phyloP scores from a whole-genome alignment of 2,329 filamentous ascomycete species.

The Pestalotiopsis sp. region DNA sequence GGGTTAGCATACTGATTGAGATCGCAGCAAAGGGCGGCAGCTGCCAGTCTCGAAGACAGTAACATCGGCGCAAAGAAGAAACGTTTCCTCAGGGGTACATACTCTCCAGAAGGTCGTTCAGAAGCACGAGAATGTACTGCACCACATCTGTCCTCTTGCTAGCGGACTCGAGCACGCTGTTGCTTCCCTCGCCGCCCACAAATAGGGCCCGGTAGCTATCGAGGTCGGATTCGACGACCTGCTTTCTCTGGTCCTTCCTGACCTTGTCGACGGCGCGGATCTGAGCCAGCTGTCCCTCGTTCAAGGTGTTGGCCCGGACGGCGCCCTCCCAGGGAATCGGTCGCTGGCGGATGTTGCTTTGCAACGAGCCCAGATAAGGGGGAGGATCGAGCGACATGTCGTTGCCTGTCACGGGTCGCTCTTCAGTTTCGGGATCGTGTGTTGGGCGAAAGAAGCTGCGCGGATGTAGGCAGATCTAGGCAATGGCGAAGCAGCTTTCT shows the following conservation, averaged over 20 bases:
- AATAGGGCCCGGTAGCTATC: slow-evolving; percentile 80
- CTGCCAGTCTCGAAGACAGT: too few relatives aligned
- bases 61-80: neutral
- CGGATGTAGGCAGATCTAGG: neutral
- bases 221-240: slow-evolving; percentile 78
- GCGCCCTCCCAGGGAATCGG: slow-evolving; percentile 98
- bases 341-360: slow-evolving; percentile 94
- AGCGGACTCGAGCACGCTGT: slow-evolving; percentile 78
- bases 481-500: slow-evolving; percentile 6
- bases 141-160: slow-evolving; percentile 86
- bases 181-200: slow-evolving; percentile 69
- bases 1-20: slow-evolving; percentile 9
- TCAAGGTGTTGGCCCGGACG: slow-evolving; percentile 89
- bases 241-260: slow-evolving; percentile 83
- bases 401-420: slow-evolving; percentile 8
- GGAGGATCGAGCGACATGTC: slow-evolving; percentile 89
- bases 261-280: slow-evolving; percentile 97
- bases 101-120: slow-evolving; percentile 87
- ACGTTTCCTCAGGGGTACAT: slow-evolving; percentile 28
- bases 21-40: too few relatives aligned
- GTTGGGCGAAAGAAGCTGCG: neutral
- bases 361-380: slow-evolving; percentile 79
- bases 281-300: slow-evolving; percentile 89
- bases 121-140: slow-evolving; percentile 90
- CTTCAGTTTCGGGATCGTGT: neutral